Percentiles rank a stretch among this genome's conserved stretches.
Conservation (phyloP, 2,329 filamentous ascomycete species). For the Tolypocladium inflatum region DNA sequence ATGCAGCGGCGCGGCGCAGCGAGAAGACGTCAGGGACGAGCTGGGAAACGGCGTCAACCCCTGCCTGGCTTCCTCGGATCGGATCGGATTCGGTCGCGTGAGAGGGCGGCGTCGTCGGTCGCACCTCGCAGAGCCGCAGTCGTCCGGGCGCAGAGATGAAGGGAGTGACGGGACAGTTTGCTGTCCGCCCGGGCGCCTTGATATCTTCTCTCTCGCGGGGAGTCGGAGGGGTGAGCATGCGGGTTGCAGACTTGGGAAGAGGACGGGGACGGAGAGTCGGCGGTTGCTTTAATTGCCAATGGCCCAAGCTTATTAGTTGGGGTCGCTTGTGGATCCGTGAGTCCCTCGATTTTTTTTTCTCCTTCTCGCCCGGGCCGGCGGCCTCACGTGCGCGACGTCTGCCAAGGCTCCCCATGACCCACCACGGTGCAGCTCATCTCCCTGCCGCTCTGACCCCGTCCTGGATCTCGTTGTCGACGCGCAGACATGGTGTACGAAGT, state of each 20-base stretch:
- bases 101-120: too few species aligned
- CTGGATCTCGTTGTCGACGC: too few species aligned
- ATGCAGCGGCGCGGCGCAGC: too few species aligned
- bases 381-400: neutral
- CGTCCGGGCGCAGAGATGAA: neutral
- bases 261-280: neutral
- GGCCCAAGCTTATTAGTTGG: neutral
- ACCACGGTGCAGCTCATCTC: neutral
- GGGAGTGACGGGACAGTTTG: neutral
- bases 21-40: too few species aligned
- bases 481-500: too few species aligned
- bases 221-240: neutral
- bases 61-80: too few species aligned
- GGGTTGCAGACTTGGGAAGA: neutral
- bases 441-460: neutral
- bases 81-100: too few species aligned
- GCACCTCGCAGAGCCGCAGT: too few species aligned
- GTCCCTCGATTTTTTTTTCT: neutral
- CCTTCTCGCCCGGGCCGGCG: neutral
- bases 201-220: too few species aligned
- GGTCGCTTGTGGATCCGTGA: neutral
- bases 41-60: too few species aligned
- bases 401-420: neutral
- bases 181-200: neutral
- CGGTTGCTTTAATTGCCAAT: constrained; percentile 1